Evolutionary conservation across 2,329 filamentous ascomycete genomes (phyloP).

Genomic region (Chrysosphaeria jannelii): DNA sequence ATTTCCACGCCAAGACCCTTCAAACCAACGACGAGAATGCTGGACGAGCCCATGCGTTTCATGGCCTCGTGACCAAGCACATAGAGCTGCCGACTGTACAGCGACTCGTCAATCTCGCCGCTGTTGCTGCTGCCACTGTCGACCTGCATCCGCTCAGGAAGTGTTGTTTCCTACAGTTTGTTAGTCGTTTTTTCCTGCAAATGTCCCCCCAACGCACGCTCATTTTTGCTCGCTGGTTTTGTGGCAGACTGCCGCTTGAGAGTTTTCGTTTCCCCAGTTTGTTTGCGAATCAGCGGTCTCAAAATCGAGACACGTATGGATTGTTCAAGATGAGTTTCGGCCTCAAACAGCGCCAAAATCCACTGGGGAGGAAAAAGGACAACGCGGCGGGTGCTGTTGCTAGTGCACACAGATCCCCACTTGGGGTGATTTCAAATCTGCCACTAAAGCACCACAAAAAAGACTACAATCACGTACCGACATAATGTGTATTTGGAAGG

Average conservation of each 20-base stretch:
- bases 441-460: no score
- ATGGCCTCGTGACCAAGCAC: constrained; percentile 55
- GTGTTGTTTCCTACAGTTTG: constrained; percentile 26
- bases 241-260: constrained; percentile 26
- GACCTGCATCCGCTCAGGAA: constrained; percentile 33
- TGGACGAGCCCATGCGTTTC: constrained; percentile 96
- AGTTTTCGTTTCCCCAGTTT: constrained; percentile 39
- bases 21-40: constrained; percentile 71
- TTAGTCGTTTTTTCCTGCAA: no score
- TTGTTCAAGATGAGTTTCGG: no score
- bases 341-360: no score
- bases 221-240: constrained; percentile 28
- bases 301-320: no score
- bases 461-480: no score
- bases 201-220: constrained; percentile 18
- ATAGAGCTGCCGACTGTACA: constrained; percentile 47
- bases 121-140: constrained; percentile 22
- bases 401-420: no score
- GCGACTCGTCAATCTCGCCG: constrained; percentile 38
- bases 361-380: no score
- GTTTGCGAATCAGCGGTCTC: no score
- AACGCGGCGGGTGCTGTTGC: no score
- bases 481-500: no score
- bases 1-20: constrained; percentile 93
- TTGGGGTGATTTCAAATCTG: no score